Conservation (phyloP, 2,329 filamentous ascomycete species). For the Alternaria ventricosa region DNA sequence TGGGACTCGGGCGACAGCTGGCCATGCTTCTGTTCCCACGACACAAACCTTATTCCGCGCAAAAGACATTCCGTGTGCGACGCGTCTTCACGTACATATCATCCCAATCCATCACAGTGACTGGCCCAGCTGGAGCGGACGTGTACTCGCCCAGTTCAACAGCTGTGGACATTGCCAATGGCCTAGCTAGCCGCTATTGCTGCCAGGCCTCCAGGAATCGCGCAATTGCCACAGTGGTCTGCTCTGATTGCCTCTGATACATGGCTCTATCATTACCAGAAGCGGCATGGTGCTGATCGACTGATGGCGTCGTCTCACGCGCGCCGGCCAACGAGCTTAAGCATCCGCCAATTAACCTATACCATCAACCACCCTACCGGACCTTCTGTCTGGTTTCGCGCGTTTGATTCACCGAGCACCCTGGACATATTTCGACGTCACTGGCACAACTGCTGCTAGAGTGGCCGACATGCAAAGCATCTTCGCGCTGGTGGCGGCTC, state of each 20-base stretch:
- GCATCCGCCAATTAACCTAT: conserved; percentile 25
- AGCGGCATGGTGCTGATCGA: conserved; percentile 28
- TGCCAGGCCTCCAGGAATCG: not conserved
- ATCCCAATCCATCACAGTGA: not conserved
- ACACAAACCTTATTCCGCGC: conserved; percentile 14
- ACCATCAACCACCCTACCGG: conserved; percentile 32
- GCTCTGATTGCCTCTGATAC: conserved; percentile 20
- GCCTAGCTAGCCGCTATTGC: conserved; percentile 1
- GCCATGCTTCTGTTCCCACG: conserved; percentile 18
- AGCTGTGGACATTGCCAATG: not conserved
- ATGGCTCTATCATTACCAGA: conserved; percentile 18
- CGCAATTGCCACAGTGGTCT: conserved; percentile 16
- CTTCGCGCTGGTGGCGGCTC: conserved; percentile 26
- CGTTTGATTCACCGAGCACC: conserved; percentile 6
- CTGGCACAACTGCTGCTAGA: not conserved
- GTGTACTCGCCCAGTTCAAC: conserved; percentile 1
- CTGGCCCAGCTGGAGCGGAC: conserved; percentile 1
- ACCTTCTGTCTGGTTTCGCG: conserved; percentile 12
- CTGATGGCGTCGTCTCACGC: conserved; percentile 22
- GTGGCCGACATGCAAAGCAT: conserved; percentile 8
- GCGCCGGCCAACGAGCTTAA: conserved; percentile 31
- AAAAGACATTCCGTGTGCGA: conserved; percentile 9
- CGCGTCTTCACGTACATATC: conserved; percentile 1
- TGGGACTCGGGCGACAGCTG: conserved; percentile 20
- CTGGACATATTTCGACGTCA: conserved; percentile 9